Conservation (phyloP, 306 rosid species). For the Inga oerstediana region DNA sequence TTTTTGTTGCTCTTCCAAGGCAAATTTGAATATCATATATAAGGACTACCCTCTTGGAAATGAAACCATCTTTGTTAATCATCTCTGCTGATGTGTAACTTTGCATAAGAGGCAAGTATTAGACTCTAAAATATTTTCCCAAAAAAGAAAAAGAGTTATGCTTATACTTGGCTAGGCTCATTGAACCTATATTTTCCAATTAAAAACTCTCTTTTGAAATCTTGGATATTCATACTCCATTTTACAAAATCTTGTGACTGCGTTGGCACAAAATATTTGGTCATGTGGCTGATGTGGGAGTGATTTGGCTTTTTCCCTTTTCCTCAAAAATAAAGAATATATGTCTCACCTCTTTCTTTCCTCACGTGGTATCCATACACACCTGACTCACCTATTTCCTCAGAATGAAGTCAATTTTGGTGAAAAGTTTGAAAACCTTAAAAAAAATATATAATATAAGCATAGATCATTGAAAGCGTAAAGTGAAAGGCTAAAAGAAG, state of each 20-base stretch:
- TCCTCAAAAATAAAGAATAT: background rate
- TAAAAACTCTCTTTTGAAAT: background rate
- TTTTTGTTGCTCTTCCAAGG: background rate
- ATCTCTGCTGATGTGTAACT: background rate
- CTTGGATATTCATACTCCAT: background rate
- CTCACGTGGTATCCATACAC: background rate
- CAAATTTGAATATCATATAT: background rate
- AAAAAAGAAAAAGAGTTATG: background rate
- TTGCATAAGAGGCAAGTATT: background rate
- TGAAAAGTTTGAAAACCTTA: background rate
- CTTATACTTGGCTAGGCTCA: background rate
- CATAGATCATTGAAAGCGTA: background rate
- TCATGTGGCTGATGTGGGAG: slow-evolving; percentile 7
- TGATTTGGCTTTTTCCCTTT: background rate
- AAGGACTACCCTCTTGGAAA: background rate
- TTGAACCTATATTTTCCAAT: background rate
- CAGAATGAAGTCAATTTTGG: background rate
- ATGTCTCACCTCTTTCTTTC: background rate
- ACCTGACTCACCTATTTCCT: background rate
- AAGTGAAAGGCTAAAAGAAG: background rate
- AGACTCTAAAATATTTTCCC: background rate
- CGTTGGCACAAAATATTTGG: background rate
- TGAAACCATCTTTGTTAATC: background rate
- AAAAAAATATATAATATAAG: background rate
- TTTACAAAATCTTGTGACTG: background rate